Conservation (phyloP, 2,329 filamentous ascomycete species). For the Alternaria triticimaculans region DNA sequence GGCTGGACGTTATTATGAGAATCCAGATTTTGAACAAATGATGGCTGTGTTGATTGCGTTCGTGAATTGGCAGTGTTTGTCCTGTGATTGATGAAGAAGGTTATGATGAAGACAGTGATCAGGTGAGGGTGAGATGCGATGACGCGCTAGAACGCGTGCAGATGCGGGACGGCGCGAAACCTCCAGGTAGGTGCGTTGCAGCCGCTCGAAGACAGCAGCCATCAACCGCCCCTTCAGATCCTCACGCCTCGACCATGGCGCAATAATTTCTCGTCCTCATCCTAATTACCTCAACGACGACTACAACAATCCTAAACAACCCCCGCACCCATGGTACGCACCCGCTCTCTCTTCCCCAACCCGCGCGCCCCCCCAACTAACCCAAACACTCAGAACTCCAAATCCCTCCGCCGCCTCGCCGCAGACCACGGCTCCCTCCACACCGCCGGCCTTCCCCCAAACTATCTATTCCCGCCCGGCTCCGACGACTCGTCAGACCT, state of each 20-base stretch:
- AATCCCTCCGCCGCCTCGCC: conserved; percentile 63
- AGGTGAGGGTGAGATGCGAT: not conserved
- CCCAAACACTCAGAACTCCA: conserved; percentile 50
- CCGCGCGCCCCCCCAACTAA: conserved; percentile 5
- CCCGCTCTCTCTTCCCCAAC: not conserved
- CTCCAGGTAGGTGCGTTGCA: not conserved
- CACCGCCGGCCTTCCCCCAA: conserved; percentile 63
- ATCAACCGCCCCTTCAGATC: not conserved
- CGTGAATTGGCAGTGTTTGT: not conserved
- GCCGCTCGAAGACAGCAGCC: not conserved
- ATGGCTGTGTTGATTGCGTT: not conserved
- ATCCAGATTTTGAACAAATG: not conserved
- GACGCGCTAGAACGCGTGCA: conserved; percentile 12
- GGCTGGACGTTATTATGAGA: not conserved
- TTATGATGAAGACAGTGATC: too few relatives aligned
- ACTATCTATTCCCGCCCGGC: conserved; percentile 63
- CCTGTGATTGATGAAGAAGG: not conserved
- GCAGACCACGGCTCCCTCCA: conserved; percentile 66
- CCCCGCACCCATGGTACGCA: conserved; percentile 19
- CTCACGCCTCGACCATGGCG: not conserved
- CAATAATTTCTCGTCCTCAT: not conserved
- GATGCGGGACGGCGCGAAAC: conserved; percentile 14
- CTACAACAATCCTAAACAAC: not conserved
- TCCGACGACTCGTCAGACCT: conserved; percentile 58
- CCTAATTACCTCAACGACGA: not conserved